Evolutionary conservation across 139 green algal species (phyloP).

Genomic region (Coccomyxa sp.): DNA sequence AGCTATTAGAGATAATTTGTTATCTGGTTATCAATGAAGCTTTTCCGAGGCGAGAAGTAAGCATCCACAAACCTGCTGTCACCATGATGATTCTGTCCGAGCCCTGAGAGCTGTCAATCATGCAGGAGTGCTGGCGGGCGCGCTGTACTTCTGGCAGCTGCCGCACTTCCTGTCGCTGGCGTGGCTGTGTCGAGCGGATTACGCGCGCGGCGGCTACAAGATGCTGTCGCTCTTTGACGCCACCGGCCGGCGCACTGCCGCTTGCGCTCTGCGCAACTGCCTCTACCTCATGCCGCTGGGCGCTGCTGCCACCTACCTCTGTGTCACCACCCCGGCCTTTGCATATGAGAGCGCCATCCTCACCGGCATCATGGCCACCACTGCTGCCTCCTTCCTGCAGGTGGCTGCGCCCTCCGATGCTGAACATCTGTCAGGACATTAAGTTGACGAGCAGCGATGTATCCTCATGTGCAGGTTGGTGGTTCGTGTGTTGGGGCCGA

Average conservation of each 20-base stretch:
- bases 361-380: constrained; percentile 51
- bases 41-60: no score
- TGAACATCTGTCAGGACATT: neutral
- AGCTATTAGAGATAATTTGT: no score
- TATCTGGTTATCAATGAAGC: no score
- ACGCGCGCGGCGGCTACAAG: constrained; percentile 70
- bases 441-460: neutral
- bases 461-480: no score
- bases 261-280: constrained; percentile 81
- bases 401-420: constrained; percentile 17
- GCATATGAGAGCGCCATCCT: constrained; percentile 56
- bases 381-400: constrained; percentile 69
- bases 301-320: constrained; percentile 46
- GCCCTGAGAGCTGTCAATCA: neutral
- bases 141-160: constrained; percentile 97
- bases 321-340: constrained; percentile 71
- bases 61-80: no score
- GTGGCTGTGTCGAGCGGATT: constrained; percentile 91
- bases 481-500: no score
- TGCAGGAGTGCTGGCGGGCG: constrained; percentile 66
- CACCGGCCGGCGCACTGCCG: constrained; percentile 75
- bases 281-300: constrained; percentile 86
- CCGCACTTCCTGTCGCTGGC: constrained; percentile 98
- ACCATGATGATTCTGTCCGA: no score
- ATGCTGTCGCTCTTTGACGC: constrained; percentile 90